Evolutionary conservation across 148 eudicot genomes (phyloP).

Genomic region (Vaccinium corymbosum): DNA sequence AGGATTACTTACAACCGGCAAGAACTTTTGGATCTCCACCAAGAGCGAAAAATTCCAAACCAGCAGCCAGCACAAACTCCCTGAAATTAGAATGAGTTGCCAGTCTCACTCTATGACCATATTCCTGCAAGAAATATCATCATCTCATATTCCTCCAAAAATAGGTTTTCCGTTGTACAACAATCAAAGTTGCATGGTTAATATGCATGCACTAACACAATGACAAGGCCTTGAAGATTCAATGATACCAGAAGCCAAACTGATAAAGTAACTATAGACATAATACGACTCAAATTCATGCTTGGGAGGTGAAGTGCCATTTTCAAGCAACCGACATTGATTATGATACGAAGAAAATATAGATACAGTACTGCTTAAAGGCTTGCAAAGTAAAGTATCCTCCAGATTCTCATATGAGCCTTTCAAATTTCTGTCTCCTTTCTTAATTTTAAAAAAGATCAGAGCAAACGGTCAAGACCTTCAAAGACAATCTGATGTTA

Average conservation of each 20-base stretch:
- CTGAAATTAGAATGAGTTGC: constrained; percentile 81
- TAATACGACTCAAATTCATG: neutral
- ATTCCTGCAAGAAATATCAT: constrained; percentile 48
- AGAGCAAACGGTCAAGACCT: neutral
- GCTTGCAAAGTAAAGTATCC: neutral
- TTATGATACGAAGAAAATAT: neutral
- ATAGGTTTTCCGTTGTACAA: neutral
- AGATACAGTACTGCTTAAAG: neutral
- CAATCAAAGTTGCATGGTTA: neutral
- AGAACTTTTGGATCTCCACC: constrained; percentile 92
- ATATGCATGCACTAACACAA: neutral
- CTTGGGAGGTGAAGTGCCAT: neutral
- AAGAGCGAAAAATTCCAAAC: constrained; percentile 78
- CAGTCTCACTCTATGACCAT: constrained; percentile 81
- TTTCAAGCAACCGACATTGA: neutral
- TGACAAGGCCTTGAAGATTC: neutral
- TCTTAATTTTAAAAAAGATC: neutral
- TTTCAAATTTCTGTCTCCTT: neutral
- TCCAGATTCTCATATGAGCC: neutral
- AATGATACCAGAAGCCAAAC: neutral
- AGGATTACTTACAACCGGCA: constrained; percentile 55
- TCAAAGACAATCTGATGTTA: neutral
- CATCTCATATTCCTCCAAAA: neutral
- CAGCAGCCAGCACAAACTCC: constrained; percentile 71
- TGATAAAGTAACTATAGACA: neutral